A percentile compares a stretch with the other conserved stretches of the same genome.
Evolutionary conservation across 306 rosid species (phyloP).

Genomic region (Gastrolobium villosum): DNA sequence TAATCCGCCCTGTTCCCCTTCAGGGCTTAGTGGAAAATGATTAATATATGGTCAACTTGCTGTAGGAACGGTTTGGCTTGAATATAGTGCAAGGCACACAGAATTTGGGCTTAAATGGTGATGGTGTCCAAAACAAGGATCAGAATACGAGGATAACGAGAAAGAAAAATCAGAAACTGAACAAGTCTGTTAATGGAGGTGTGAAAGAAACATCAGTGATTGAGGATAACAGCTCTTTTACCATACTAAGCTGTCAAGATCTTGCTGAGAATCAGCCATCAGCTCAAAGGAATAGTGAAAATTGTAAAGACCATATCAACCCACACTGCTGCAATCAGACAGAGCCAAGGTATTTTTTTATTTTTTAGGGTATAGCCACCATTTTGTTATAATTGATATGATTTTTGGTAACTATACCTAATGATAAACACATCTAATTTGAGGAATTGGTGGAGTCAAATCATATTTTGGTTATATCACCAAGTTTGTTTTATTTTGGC

Average conservation of each 20-base stretch:
- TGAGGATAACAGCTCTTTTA: slow-evolving; percentile 49
- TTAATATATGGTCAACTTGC: slow-evolving; percentile 42
- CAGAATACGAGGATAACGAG: slow-evolving; percentile 48
- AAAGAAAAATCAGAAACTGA: slow-evolving; percentile 58
- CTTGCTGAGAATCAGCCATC: slow-evolving; percentile 51
- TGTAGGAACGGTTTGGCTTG: slow-evolving; percentile 73
- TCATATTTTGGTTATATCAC: slow-evolving; percentile 26
- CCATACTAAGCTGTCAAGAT: slow-evolving; percentile 54
- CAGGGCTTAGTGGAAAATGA: slow-evolving; percentile 9
- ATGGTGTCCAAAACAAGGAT: slow-evolving; percentile 46
- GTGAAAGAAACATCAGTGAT: slow-evolving; percentile 49
- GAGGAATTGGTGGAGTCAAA: slow-evolving; percentile 23
- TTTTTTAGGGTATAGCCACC: not conserved
- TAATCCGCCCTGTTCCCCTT: slow-evolving; percentile 10
- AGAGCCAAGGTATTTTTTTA: slow-evolving; percentile 62
- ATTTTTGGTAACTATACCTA: slow-evolving; percentile 41
- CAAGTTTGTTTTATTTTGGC: slow-evolving; percentile 32
- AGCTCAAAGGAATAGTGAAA: slow-evolving; percentile 45
- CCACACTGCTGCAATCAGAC: slow-evolving; percentile 58
- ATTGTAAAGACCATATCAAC: slow-evolving; percentile 53
- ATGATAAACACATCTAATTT: slow-evolving; percentile 24
- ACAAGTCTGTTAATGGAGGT: slow-evolving; percentile 49
- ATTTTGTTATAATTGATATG: slow-evolving; percentile 33
- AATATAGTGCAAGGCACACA: slow-evolving; percentile 51
- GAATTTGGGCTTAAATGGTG: slow-evolving; percentile 45